Base-by-base conservation (phyloP, 2,329 filamentous ascomycete genomes). In the Aspergillus niger region DNA sequence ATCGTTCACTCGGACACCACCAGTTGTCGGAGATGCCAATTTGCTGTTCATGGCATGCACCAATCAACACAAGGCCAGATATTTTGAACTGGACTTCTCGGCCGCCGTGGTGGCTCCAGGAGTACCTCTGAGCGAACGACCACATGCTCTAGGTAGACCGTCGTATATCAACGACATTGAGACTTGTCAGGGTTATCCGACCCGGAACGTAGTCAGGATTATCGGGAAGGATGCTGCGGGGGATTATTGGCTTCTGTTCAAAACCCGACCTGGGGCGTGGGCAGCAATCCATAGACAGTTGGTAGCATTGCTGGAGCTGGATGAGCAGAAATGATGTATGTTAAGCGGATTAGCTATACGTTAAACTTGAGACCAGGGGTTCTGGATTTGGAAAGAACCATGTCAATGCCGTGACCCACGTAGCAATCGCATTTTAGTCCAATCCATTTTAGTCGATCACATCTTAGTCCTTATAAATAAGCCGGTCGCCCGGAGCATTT, bases 11-110 rank as follows among this genome's bases (percentile, higher is more conserved):
- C 52, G 49, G 4, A 61, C 58, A 68, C 28, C 73, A 1, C 70
- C 73, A 0, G 51, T 75, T 1, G 75, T 71, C 36, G 77, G 79
- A 5, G 69, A 74, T 10, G 44, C 74, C 0, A 65, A 70, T 39
- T 67, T 69, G 38, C 36, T 73, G 10, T 68, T 80, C 15, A 58
- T 82, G 17, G 61, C 69, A 3, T 70, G 75, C 36, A 76, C 72
- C 5, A 82, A 81, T 61, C 79, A 76, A 75, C 67, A 72, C 8
- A 76, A 76, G 44, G 76, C 71, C 4, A 68, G 73, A 32, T 67
- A 81, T 24, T 76, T 73, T 48, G 65, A 72, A 2, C 63, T 69
- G 11, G 77, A 81, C 64, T 81, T 82, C 51, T 69, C 70, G 49
- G 49, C 58, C 17, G 65, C 70, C 15, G 32, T 74, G 48, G 22